Conservation (phyloP, 805 yeast species). For the Candida odintsovae region DNA sequence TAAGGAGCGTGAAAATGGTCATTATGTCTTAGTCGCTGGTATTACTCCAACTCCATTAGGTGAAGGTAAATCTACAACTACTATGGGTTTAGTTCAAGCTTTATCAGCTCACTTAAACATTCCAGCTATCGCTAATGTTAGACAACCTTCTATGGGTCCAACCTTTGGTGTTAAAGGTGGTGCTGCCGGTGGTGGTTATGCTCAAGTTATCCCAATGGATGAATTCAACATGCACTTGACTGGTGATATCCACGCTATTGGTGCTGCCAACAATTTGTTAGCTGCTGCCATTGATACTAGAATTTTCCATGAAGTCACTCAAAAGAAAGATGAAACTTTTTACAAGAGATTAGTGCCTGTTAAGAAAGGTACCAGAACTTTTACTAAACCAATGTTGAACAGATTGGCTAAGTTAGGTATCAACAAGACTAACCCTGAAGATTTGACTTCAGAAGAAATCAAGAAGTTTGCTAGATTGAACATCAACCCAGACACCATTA, state of each 20-base stretch:
- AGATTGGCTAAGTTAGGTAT: conserved; percentile 67
- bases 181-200: conserved; percentile 88
- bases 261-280: conserved; percentile 73
- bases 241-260: conserved; percentile 82
- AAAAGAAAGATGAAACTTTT: conserved; percentile 61
- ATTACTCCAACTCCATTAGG: conserved; percentile 84
- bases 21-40: conserved; percentile 74
- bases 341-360: conserved; percentile 72
- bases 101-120: conserved; percentile 67
- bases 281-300: conserved; percentile 87
- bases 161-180: conserved; percentile 87
- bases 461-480: conserved; percentile 61
- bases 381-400: conserved; percentile 61
- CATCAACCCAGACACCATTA: conserved; percentile 78
- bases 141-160: conserved; percentile 89
- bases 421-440: conserved; percentile 63
- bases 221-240: conserved; percentile 83
- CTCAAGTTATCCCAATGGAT: conserved; percentile 86
- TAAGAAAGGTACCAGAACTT: conserved; percentile 63
- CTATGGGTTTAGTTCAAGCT: conserved; percentile 79
- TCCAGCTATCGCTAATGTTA: conserved; percentile 71
- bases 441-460: conserved; percentile 64
- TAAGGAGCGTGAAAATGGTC: conserved; percentile 54
- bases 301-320: conserved; percentile 78
- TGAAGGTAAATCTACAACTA: conserved; percentile 82